Evolutionary conservation across 768 basidiomycete species (phyloP), one percentile per base, ranked within the genome.

Genomic region (Termitomyces bulborhizus): DNA sequence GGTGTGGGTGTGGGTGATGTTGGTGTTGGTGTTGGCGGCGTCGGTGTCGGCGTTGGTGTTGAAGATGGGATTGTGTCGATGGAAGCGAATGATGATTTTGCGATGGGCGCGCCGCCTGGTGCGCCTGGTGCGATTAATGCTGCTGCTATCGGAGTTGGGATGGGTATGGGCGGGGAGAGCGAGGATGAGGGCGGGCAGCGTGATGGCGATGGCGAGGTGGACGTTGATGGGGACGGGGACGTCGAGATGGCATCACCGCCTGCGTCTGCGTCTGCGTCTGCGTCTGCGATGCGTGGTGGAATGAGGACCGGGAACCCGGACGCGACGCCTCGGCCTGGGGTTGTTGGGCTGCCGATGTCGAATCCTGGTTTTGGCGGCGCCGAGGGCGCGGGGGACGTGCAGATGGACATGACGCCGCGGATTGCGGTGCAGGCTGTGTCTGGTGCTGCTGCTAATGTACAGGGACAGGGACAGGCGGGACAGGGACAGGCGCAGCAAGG

Each of bases 71-170:
- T 91, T 40, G 88, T 89, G 6, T 81, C 81, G 3, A 69, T 91
- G 41, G 88, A 90, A 40, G 78, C 82, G n/a, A 91, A 91, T 58
- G 91, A 93, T 61, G 89, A 90, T 67, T 89, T 93, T 60, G 88
- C 86, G 5, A 90, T 92, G 85, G 91, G 91, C 46, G 91, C 91
- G 0, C 91, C 91, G 1, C 92, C 92, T 8, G 90, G 90, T 39
- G 90, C 92, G 0, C 91, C 91, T 0, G 91, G 91, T 48, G 91
- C 90, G 0, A 82, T 88, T 47, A 63, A 63, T 6, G 69, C 68
- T 15, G 67, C 64, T 1, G 69, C 65, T 21, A 21, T 21, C 21
- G 21, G 21, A 3, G 64, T 67, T 1, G 63, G 69, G 24, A 57
- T 55, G 18, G 58, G 39, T 1, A 61, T 68, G 4, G 72, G 37